These are phyloP conservation scores for Cladophialophora bantiana DNA, from an alignment of 2,329 filamentous ascomycete species.

Conservation along the genomic window DNA sequence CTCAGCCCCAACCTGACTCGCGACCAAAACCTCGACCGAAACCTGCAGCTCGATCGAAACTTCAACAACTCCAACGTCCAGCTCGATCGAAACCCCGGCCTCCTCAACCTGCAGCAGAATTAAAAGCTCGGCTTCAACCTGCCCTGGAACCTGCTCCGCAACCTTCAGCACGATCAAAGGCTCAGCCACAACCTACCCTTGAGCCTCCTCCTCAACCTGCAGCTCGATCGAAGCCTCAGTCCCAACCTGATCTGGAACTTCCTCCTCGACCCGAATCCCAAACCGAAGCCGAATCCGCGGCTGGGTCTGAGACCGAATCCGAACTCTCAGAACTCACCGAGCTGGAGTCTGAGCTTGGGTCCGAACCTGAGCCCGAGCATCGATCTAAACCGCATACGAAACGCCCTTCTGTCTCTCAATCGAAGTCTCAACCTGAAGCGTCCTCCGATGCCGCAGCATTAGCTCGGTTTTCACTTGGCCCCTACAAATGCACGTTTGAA, in stretches of 20 bases:
- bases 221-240: not conserved
- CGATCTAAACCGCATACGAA: not conserved
- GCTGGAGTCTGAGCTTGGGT: not conserved
- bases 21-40: not conserved
- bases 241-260: not conserved
- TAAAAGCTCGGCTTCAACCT: not conserved
- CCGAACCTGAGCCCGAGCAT: not conserved
- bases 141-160: not conserved
- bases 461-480: conserved; percentile 39
- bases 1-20: not conserved
- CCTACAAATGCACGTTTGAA: conserved; percentile 62
- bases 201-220: not conserved
- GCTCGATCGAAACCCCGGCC: not conserved
- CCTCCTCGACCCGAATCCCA: not conserved
- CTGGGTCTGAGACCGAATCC: conserved; percentile 4
- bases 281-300: not conserved
- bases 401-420: not conserved
- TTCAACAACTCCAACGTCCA: not conserved
- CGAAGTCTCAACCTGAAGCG: not conserved
- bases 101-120: not conserved
- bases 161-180: not conserved
- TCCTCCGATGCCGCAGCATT: not conserved
- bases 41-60: not conserved
- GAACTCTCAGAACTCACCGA: not conserved
- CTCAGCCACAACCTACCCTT: not conserved